Evolutionary conservation across 768 basidiomycete genomes (phyloP).

Genomic region (Wakefieldia striispora): DNA sequence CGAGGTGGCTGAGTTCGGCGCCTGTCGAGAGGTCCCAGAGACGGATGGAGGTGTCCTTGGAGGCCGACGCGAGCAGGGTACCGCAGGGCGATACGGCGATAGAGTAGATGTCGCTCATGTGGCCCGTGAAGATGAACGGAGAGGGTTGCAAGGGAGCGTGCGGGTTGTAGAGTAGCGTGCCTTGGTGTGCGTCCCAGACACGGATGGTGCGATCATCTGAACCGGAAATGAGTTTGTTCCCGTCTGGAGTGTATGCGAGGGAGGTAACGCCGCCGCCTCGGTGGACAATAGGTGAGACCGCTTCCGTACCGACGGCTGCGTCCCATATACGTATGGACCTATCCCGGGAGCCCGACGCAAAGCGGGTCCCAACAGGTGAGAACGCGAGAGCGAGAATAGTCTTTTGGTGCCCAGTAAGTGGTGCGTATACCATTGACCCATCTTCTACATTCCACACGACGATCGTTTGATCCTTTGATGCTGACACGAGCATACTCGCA

Average conservation of each 20-base stretch:
- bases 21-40: conserved; percentile 25
- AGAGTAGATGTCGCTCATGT: conserved; percentile 25
- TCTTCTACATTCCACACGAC: conserved; percentile 24
- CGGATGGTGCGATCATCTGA: conserved; percentile 30
- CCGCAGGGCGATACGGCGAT: conserved; percentile 32
- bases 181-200: conserved; percentile 27
- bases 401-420: conserved; percentile 25
- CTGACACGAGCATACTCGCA: conserved; percentile 23
- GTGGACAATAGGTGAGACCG: conserved; percentile 14
- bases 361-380: conserved; percentile 24
- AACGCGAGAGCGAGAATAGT: conserved; percentile 27
- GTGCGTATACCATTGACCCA: conserved; percentile 12
- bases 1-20: conserved; percentile 21
- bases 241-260: conserved; percentile 31
- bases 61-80: conserved; percentile 28
- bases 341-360: conserved; percentile 34
- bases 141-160: neutral
- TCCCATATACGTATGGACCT: conserved; percentile 31
- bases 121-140: conserved; percentile 19
- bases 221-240: conserved; percentile 27
- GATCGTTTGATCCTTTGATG: conserved; percentile 26
- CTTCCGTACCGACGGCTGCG: conserved; percentile 14
- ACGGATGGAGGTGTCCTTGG: conserved; percentile 31
- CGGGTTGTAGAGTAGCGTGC: conserved; percentile 16
- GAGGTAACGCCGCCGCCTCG: conserved; percentile 20